phyloP scores from a whole-genome alignment of 139 green algal genomes.

The Closterium sp. region DNA sequence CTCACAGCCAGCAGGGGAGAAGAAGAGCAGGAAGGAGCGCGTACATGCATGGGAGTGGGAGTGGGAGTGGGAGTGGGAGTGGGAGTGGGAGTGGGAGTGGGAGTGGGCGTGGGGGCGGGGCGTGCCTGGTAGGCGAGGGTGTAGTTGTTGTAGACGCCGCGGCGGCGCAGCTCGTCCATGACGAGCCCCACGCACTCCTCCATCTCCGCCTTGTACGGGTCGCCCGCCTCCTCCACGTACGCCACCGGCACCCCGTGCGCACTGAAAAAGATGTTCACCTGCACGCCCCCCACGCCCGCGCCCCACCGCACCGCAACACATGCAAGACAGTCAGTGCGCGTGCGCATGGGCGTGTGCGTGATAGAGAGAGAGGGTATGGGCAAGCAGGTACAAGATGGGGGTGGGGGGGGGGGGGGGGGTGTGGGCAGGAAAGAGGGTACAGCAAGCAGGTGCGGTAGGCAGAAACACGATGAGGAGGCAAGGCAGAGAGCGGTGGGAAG shows the following conservation, averaged over 20 bases:
- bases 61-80: too few relatives aligned
- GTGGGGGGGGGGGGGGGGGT: too few relatives aligned
- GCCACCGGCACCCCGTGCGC: constrained; percentile 95
- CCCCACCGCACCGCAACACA: too few relatives aligned
- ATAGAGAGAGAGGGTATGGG: too few relatives aligned
- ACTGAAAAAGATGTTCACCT: constrained; percentile 88
- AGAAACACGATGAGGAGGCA: too few relatives aligned
- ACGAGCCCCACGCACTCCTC: constrained; percentile 97
- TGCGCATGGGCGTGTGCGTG: not conserved
- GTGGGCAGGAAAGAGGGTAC: too few relatives aligned
- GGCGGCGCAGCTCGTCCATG: constrained; percentile 74
- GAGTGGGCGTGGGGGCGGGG: not conserved
- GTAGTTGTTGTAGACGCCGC: constrained; percentile 79
- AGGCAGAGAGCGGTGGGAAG: too few relatives aligned
- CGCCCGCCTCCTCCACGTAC: constrained; percentile 92
- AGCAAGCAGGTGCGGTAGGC: too few relatives aligned
- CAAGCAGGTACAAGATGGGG: too few relatives aligned
- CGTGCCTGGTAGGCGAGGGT: constrained; percentile 92
- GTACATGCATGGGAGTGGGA: not conserved
- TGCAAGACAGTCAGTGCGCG: not conserved
- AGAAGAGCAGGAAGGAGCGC: not conserved
- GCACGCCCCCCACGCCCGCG: not conserved
- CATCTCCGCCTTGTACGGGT: constrained; percentile 99
- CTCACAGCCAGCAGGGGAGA: not conserved
- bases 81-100: too few relatives aligned